Conservation (phyloP, 768 basidiomycete species). For the Suillus hirtellus region DNA sequence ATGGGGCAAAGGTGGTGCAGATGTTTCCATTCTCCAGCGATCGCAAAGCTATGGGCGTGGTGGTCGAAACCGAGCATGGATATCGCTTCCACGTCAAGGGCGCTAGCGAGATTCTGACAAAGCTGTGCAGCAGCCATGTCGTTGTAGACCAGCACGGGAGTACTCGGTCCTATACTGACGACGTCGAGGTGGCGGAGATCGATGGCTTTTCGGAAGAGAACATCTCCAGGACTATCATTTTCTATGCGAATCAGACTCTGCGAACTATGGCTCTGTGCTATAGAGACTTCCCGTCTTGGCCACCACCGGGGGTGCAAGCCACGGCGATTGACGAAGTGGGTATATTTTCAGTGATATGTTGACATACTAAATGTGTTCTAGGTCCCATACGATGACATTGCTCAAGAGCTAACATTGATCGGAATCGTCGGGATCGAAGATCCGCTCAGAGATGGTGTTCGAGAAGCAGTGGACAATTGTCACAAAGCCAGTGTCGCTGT, state of each 20-base stretch:
- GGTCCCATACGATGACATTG: constrained; percentile 71
- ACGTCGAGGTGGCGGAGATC: constrained; percentile 60
- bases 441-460: constrained; percentile 88
- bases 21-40: constrained; percentile 94
- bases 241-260: constrained; percentile 95
- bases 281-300: constrained; percentile 84
- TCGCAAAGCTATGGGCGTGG: constrained; percentile 93
- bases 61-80: constrained; percentile 58
- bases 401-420: constrained; percentile 77
- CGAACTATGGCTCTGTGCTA: constrained; percentile 96
- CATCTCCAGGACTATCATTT: constrained; percentile 90
- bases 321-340: constrained; percentile 56
- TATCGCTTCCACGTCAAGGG: constrained; percentile 87
- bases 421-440: constrained; percentile 96
- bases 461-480: constrained; percentile 85
- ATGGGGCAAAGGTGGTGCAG: constrained; percentile 63
- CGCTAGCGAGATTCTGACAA: constrained; percentile 89
- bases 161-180: constrained; percentile 17
- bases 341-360: constrained; percentile 7
- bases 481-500: constrained; percentile 86
- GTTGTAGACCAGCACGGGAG: constrained; percentile 47
- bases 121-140: constrained; percentile 72
- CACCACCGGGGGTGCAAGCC: constrained; percentile 51
- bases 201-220: constrained; percentile 73
- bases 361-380: constrained; percentile 28